Evolutionary conservation across 2,329 filamentous ascomycete genomes (phyloP), one percentile per base, ranked within the genome.

Genomic region (Microdochium nivale): DNA sequence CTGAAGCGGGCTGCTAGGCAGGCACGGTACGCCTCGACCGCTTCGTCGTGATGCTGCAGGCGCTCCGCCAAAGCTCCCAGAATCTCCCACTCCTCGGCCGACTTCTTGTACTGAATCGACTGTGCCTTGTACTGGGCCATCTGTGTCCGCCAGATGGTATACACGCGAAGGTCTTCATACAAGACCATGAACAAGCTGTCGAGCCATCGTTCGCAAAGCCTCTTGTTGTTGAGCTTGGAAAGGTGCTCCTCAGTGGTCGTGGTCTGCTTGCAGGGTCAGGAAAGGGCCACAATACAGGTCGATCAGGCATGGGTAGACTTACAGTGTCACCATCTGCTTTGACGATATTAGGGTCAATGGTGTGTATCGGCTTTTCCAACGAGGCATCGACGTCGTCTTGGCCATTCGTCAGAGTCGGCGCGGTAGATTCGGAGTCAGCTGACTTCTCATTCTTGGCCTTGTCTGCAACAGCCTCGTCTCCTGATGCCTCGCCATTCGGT

Each of bases 161-260:
- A 99, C 47, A 99, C 92, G 49, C 94, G 88, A 19, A 99, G 79
- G 64, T 99, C 94, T 68, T 99, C 94, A 67, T 99, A 99, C 2
- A 99, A 79, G 0, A 97, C 94, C 94, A 99, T 99, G 74, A 99
- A 99, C 23, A 99, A 79, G 62, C 95, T 97, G 70, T 99, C 94
- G 2, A 99, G 80, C 94, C 94, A 99, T 59, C 94, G 84, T 70
- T 99, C 94, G 64, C 94, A 99, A 1, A 99, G 81, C 1, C 94
- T 86, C 73, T 99, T 99, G 70, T 96, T 96, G 66, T 95, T 94
- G 65, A 99, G 90, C 60, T 92, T 88, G 7, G 90, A 91, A 59
- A 95, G 87, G 58, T 88, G 79, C 52, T 86, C 80, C 57, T 90
- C 84, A 5, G 81, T 79, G 25, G 81, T 77, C 53, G 84, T 78